phyloP scores from a whole-genome alignment of 2,329 filamentous ascomycete genomes.

The Fusarium fujikuroi region DNA sequence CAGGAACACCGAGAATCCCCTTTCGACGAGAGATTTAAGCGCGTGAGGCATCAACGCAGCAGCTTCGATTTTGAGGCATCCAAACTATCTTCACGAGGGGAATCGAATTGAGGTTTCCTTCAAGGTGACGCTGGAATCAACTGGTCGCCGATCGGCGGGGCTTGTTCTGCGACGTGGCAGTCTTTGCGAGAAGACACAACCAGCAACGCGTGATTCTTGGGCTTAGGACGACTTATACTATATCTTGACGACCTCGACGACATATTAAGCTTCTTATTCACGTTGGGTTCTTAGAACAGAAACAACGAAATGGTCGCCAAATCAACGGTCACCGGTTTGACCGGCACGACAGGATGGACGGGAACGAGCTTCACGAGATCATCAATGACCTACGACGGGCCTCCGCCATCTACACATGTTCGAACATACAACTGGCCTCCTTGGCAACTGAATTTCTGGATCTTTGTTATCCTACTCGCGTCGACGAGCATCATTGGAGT shows the following conservation, averaged over 20 bases:
- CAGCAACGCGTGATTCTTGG: slow-evolving; percentile 4
- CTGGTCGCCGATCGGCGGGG: slow-evolving; percentile 36
- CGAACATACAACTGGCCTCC: slow-evolving; percentile 76
- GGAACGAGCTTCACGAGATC: slow-evolving; percentile 47
- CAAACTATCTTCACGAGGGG: neutral
- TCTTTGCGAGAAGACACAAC: neutral
- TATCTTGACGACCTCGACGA: neutral
- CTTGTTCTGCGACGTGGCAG: slow-evolving; percentile 40
- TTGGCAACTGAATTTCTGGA: slow-evolving; percentile 74
- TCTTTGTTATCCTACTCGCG: slow-evolving; percentile 71
- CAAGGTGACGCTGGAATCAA: slow-evolving; percentile 30
- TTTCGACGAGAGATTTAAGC: neutral
- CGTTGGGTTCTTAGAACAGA: neutral
- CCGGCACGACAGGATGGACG: slow-evolving; percentile 46
- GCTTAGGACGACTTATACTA: neutral
- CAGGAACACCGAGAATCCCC: neutral
- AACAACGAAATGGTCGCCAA: slow-evolving; percentile 42
- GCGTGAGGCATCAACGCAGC: slow-evolving; percentile 32
- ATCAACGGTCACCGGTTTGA: slow-evolving; percentile 41
- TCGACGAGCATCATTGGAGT: slow-evolving; percentile 70
- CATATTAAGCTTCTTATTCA: neutral
- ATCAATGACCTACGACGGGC: slow-evolving; percentile 58
- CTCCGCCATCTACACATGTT: slow-evolving; percentile 54
- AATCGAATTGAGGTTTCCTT: neutral
- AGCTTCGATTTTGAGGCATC: slow-evolving; percentile 4